These are phyloP conservation scores for Blastocladiella emersonii DNA, from an alignment of 371 early-diverging fungal species.

Conservation along the genomic window DNA sequence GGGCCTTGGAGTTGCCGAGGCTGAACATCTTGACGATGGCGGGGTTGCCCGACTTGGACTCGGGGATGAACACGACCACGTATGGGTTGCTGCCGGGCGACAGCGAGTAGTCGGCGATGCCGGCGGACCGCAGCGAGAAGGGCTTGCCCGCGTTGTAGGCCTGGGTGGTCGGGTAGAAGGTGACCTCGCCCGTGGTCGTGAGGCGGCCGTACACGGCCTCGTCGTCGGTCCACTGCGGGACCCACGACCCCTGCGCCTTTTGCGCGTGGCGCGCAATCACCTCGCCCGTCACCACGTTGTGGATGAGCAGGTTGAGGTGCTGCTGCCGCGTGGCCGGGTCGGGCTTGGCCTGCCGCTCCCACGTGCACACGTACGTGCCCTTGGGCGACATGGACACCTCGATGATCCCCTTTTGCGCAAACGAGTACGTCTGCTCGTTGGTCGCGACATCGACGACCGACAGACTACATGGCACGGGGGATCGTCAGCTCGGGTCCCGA, in stretches of 20 bases:
- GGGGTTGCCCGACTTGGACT: conserved; percentile 62
- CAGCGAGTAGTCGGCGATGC: conserved; percentile 64
- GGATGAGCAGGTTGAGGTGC: conserved; percentile 62
- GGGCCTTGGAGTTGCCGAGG: conserved; percentile 53
- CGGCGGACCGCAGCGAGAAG: conserved; percentile 16
- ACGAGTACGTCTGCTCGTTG: conserved; percentile 41
- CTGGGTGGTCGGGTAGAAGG: conserved; percentile 60
- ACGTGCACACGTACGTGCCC: conserved; percentile 74
- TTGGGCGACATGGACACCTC: conserved; percentile 84
- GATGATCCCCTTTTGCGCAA: conserved; percentile 49
- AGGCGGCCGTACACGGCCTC: conserved; percentile 75
- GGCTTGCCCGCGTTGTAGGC: conserved; percentile 29
- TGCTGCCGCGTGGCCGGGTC: conserved; percentile 45
- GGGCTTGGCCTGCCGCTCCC: conserved; percentile 63
- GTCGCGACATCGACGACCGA: conserved; percentile 56
- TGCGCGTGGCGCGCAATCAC: conserved; percentile 60
- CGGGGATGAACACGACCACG: conserved; percentile 78
- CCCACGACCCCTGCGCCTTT: conserved; percentile 62
- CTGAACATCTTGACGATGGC: conserved; percentile 67
- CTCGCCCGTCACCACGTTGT: conserved; percentile 56
- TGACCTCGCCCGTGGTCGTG: conserved; percentile 64
- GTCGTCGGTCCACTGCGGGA: conserved; percentile 86
- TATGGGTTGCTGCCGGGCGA: conserved; percentile 73
- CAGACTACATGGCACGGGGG: conserved; percentile 26
- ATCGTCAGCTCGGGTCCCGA: background rate